Evolutionary conservation across 2,329 filamentous ascomycete species (phyloP), one percentile per base, ranked within the genome.

Genomic region (Trichophyton simii): DNA sequence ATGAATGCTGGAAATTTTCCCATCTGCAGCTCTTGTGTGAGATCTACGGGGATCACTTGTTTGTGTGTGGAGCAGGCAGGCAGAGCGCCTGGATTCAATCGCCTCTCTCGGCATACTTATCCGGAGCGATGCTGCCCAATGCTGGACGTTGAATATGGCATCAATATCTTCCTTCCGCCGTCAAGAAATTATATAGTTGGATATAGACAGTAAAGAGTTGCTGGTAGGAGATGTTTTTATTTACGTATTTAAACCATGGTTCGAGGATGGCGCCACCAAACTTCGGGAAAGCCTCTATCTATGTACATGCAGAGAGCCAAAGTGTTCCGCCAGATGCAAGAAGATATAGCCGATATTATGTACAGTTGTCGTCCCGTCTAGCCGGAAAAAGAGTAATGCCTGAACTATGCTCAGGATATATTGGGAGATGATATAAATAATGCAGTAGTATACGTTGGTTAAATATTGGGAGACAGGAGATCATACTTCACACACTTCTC

Each of bases 401-500:
- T 22, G n/a, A 18, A 7, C 44, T 6, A 48, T 48, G 44, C 44
- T 9, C 3, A 11, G 44, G 9, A 22, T 48, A 25, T 15, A 48
- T 22, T 18, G 18, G 44, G 9, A 20, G 20, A 48, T 9, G 9
- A 48, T 48, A 25, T 7, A 25, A 3, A 48, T 8, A 9, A 38
- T 4, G 34, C 13, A 48, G 44, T 11, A 25, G 20, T 48, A 25
- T 31, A 54, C 8, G 50, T 60, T 20, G 25, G n/a, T 68, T 71
- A 96, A 65, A 95, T 85, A 77, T 95, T 96, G 2, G 91, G 91
- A 57, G 89, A 89, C 63, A 96, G 77, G 65, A 89, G 81, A 74
- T 96, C 91, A 67, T 92, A 95, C 72, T 91, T 94, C 68, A 96
- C 91, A 72, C 89, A 95, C 69, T 83, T 82, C 74, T 96, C 91